A percentile compares a stretch with the other conserved stretches of the same genome.
These are phyloP conservation scores for Vigna unguiculata DNA, from an alignment of 306 rosid species.

Conservation along the genomic window DNA sequence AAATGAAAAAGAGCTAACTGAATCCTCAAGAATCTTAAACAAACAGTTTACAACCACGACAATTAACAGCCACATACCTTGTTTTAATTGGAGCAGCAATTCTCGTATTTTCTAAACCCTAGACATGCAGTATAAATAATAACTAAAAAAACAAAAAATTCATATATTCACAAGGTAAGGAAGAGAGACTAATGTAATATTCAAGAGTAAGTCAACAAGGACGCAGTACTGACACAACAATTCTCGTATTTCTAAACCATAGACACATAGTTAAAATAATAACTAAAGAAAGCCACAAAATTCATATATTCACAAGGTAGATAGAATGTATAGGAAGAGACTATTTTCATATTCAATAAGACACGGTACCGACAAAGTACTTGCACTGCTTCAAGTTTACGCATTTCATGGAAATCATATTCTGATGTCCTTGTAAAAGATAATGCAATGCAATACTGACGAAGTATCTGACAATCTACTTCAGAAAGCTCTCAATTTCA, in stretches of 20 bases:
- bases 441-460: not conserved
- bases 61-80: not conserved
- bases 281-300: conserved; percentile 26
- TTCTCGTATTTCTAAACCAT: no score
- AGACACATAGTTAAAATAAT: no score
- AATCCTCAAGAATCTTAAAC: conserved; percentile 37
- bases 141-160: conserved; percentile 20
- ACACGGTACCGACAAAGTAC: not conserved
- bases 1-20: conserved; percentile 18
- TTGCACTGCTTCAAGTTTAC: not conserved
- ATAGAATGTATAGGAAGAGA: not conserved
- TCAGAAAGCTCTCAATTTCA: not conserved
- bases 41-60: conserved; percentile 11
- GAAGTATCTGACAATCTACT: not conserved
- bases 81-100: conserved; percentile 24
- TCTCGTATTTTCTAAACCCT: not conserved
- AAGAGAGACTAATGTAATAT: not conserved
- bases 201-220: not conserved
- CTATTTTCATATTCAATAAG: not conserved
- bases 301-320: not conserved
- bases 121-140: conserved; percentile 19
- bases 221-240: not conserved
- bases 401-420: not conserved
- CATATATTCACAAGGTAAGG: not conserved
- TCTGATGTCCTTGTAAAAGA: not conserved